Evolutionary conservation across 169 alveolate species (phyloP).

Genomic region (Cryptosporidium xiaoi): DNA sequence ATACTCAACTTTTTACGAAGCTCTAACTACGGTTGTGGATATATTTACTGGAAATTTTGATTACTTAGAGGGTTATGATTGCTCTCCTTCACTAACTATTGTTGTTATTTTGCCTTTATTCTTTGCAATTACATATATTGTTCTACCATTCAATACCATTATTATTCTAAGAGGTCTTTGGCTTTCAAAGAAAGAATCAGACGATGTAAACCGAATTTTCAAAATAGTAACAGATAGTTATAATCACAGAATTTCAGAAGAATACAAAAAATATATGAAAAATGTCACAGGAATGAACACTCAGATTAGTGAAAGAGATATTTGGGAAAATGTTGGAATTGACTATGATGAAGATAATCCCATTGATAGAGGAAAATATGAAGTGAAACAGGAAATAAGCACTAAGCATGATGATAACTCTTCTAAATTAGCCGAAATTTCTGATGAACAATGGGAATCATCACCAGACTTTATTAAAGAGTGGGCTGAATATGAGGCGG

Average conservation of each 20-base stretch:
- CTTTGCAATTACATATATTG: slow-evolving; percentile 24
- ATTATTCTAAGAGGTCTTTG: slow-evolving; percentile 54
- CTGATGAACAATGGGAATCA: slow-evolving; percentile 73
- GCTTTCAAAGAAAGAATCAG: slow-evolving; percentile 69
- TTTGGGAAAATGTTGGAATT: slow-evolving; percentile 70
- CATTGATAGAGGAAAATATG: slow-evolving; percentile 50
- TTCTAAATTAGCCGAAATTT: slow-evolving; percentile 56
- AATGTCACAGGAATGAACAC: slow-evolving; percentile 43
- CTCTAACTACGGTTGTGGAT: background rate
- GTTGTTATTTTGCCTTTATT: slow-evolving; percentile 34
- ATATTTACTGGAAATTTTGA: slow-evolving; percentile 57
- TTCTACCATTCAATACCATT: slow-evolving; percentile 35
- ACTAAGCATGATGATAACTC: background rate
- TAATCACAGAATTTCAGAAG: slow-evolving; percentile 17
- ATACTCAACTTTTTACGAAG: slow-evolving; percentile 11
- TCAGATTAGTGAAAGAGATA: slow-evolving; percentile 46
- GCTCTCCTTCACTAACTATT: slow-evolving; percentile 19
- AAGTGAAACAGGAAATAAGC: slow-evolving; percentile 8
- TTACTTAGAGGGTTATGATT: slow-evolving; percentile 17
- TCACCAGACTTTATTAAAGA: slow-evolving; percentile 63
- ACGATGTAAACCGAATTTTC: slow-evolving; percentile 31
- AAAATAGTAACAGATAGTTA: slow-evolving; percentile 35
- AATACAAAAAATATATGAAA: slow-evolving; percentile 30
- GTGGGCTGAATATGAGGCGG: slow-evolving; percentile 74
- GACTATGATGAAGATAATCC: slow-evolving; percentile 69